A percentile compares a stretch with the other conserved stretches of the same genome.
Conservation (phyloP, 306 rosid species). For the Trifolium fragiferum region DNA sequence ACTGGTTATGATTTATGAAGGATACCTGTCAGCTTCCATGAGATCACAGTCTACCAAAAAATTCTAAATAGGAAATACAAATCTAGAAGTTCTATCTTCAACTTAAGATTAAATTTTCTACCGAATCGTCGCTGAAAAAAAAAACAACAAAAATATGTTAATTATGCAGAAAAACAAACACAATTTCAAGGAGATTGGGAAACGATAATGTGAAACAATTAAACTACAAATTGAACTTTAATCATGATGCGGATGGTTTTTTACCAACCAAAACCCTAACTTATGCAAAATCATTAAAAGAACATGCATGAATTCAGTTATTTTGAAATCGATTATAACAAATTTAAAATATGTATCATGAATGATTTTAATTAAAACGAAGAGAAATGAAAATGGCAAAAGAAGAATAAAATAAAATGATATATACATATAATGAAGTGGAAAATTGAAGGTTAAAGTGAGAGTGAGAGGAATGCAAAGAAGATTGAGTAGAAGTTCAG, state of each 20-base stretch:
- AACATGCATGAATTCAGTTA: background rate
- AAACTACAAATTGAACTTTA: constrained; percentile 2
- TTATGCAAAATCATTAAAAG: constrained; percentile 10
- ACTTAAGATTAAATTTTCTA: constrained; percentile 17
- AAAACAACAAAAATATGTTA: background rate
- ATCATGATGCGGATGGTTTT: background rate
- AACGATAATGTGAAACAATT: constrained; percentile 3
- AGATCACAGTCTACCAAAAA: constrained; percentile 16
- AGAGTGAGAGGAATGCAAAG: background rate
- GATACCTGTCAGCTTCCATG: constrained; percentile 63
- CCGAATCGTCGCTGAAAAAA: constrained; percentile 40
- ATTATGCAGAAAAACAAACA: background rate
- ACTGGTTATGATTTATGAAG: constrained; percentile 18
- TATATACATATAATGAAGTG: background rate
- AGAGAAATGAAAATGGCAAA: background rate
- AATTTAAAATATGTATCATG: background rate
- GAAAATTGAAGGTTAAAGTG: constrained; percentile 11
- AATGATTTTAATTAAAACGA: background rate
- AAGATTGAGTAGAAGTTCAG: too few relatives aligned
- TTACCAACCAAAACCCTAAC: constrained; percentile 37
- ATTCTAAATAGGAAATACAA: constrained; percentile 10
- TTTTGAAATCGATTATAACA: background rate
- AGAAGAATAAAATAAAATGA: background rate
- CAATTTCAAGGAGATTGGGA: background rate
- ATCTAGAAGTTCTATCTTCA: constrained; percentile 31